Evolutionary conservation across 116 monocot species (phyloP).

Genomic region (Cymodocea nodosa): DNA sequence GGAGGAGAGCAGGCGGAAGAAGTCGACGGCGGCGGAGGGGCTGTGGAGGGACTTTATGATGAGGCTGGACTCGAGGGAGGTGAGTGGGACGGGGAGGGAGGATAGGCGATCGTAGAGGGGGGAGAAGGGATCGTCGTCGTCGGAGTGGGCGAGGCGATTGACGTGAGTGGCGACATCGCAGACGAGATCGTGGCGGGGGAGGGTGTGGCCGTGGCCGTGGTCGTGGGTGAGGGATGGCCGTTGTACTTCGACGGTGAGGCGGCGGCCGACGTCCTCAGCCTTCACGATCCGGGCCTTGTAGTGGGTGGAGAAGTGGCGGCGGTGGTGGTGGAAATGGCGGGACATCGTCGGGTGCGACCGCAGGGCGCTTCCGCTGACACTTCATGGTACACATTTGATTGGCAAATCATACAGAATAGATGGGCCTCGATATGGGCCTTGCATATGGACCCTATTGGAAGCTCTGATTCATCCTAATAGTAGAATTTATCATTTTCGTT

Average conservation of each 20-base stretch:
- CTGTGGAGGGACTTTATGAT: conserved; percentile 62
- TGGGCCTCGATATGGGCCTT: no score
- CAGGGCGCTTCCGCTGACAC: no score
- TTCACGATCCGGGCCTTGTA: conserved; percentile 61
- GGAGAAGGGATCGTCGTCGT: conserved; percentile 42
- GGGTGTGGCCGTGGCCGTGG: conserved; percentile 26
- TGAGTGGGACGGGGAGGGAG: conserved; percentile 43
- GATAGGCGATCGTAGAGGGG: conserved; percentile 67
- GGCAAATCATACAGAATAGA: no score
- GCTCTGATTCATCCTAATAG: no score
- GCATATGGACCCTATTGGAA: no score
- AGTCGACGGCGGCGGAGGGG: conserved; percentile 15
- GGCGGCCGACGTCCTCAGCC: conserved; percentile 29
- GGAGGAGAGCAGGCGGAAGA: conserved; percentile 51
- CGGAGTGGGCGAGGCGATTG: conserved; percentile 10
- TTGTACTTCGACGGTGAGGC: conserved; percentile 35
- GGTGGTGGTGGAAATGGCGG: conserved; percentile 5
- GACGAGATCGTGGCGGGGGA: conserved; percentile 79
- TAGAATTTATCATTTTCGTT: no score
- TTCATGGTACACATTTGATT: no score
- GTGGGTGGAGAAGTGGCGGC: neutral
- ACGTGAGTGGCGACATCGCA: conserved; percentile 56
- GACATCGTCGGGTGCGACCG: neutral
- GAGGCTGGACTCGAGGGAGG: conserved; percentile 58
- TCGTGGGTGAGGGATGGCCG: conserved; percentile 28